phyloP scores from a whole-genome alignment of 352 stramenopile genomes.

The Phytophthora rubi region DNA sequence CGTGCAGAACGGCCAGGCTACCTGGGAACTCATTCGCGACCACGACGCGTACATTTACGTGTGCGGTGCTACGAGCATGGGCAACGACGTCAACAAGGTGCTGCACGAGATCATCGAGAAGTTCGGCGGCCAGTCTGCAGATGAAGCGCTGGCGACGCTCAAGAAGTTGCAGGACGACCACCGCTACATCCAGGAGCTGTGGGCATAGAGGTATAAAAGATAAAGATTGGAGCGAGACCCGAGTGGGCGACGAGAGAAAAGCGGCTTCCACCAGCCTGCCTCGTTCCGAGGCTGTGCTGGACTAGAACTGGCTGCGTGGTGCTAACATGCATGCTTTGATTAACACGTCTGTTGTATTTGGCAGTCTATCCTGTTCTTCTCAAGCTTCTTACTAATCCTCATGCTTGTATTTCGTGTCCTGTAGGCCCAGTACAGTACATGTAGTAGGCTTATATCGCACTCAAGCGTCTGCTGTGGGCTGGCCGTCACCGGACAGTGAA shows the following conservation, averaged over 20 bases:
- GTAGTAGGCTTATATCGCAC: neutral
- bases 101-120: slow-evolving; percentile 85
- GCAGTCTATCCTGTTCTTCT: slow-evolving; percentile 9
- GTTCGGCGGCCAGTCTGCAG: slow-evolving; percentile 56
- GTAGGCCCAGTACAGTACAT: neutral
- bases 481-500: neutral
- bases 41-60: slow-evolving; percentile 95
- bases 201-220: slow-evolving; percentile 60
- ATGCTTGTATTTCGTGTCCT: neutral
- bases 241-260: slow-evolving; percentile 7
- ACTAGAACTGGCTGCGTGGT: slow-evolving; percentile 31
- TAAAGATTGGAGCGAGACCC: slow-evolving; percentile 1
- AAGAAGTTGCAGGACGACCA: slow-evolving; percentile 89
- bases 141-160: slow-evolving; percentile 83
- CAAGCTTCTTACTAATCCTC: neutral
- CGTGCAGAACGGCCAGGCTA: slow-evolving; percentile 63
- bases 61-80: slow-evolving; percentile 97
- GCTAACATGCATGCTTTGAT: slow-evolving; percentile 35
- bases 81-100: slow-evolving; percentile 95
- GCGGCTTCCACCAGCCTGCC: slow-evolving; percentile 2
- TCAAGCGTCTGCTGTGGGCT: slow-evolving; percentile 11
- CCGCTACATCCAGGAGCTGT: slow-evolving; percentile 97
- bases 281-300: slow-evolving; percentile 17
- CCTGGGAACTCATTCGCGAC: slow-evolving; percentile 69
- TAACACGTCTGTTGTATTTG: slow-evolving; percentile 17